Evolutionary conservation across 2,329 filamentous ascomycete genomes (phyloP).

Genomic region (Metarhizium album): DNA sequence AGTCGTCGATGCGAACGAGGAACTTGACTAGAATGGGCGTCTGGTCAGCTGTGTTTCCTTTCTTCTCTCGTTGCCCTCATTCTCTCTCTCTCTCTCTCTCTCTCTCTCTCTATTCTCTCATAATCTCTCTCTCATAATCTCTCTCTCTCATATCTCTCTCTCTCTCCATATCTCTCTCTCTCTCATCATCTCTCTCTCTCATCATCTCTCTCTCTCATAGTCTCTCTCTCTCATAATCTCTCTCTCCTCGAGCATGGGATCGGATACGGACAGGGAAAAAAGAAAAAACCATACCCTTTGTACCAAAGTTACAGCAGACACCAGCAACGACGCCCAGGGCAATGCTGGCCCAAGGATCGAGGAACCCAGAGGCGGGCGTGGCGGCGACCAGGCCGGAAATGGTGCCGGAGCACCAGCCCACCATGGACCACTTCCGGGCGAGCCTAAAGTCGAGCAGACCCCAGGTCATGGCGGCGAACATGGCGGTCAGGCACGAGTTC

Average conservation of each 20-base stretch:
- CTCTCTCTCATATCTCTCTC: no score
- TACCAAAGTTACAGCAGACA: slow-evolving; percentile 56
- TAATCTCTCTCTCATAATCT: no score
- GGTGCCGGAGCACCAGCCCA: slow-evolving; percentile 61
- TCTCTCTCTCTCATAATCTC: no score
- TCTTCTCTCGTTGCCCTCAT: no score
- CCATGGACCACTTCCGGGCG: slow-evolving; percentile 83
- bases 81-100: no score
- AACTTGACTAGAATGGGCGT: slow-evolving; percentile 43
- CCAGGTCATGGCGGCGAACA: slow-evolving; percentile 89
- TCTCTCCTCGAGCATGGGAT: no score
- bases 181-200: no score
- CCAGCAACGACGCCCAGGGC: slow-evolving; percentile 57
- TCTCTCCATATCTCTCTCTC: no score
- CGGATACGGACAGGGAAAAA: no score
- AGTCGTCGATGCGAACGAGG: slow-evolving; percentile 56
- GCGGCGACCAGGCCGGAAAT: slow-evolving; percentile 62
- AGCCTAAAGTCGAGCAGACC: slow-evolving; percentile 91
- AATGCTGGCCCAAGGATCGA: slow-evolving; percentile 57
- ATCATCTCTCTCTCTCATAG: no score
- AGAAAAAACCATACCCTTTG: slow-evolving; percentile 42
- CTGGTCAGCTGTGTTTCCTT: slow-evolving; percentile 6
- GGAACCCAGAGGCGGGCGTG: slow-evolving; percentile 57
- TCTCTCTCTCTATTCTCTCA: no score
- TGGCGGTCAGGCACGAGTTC: slow-evolving; percentile 91